Evolutionary conservation across 2,329 filamentous ascomycete species (phyloP).

Genomic region (Karstenula rhodostoma): DNA sequence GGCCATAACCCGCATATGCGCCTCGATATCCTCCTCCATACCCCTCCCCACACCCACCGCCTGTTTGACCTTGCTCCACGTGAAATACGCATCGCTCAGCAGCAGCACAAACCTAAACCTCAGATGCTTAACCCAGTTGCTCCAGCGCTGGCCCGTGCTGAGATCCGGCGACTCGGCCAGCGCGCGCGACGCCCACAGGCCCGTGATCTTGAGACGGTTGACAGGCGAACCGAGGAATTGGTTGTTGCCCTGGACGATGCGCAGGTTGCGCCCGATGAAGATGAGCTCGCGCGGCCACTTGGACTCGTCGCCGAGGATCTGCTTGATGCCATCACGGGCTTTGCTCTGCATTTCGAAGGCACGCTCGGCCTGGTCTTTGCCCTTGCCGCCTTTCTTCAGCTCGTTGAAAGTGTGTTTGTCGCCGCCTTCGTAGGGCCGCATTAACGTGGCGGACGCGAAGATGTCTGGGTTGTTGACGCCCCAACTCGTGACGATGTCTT

Average conservation of each 20-base stretch:
- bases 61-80: constrained; percentile 79
- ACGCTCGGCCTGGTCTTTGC: constrained; percentile 63
- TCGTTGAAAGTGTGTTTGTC: constrained; percentile 70
- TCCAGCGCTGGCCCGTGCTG: constrained; percentile 67
- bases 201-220: constrained; percentile 92
- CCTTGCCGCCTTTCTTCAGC: constrained; percentile 62
- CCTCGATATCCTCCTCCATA: constrained; percentile 95
- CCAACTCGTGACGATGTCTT: constrained; percentile 78
- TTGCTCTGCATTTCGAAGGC: constrained; percentile 84
- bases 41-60: constrained; percentile 78
- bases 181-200: constrained; percentile 84
- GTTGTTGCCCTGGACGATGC: constrained; percentile 93
- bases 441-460: constrained; percentile 87
- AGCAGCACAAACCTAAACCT: constrained; percentile 83
- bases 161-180: constrained; percentile 78
- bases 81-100: constrained; percentile 82
- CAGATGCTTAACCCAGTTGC: constrained; percentile 78
- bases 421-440: constrained; percentile 90
- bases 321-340: constrained; percentile 75
- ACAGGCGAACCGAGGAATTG: constrained; percentile 89
- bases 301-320: constrained; percentile 82
- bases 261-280: constrained; percentile 89
- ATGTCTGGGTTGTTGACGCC: constrained; percentile 89
- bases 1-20: constrained; percentile 84
- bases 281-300: constrained; percentile 91